Base-by-base conservation (phyloP, 1,139 yeast genomes). In the Nakaseomyces kungkrabaensis region DNA sequence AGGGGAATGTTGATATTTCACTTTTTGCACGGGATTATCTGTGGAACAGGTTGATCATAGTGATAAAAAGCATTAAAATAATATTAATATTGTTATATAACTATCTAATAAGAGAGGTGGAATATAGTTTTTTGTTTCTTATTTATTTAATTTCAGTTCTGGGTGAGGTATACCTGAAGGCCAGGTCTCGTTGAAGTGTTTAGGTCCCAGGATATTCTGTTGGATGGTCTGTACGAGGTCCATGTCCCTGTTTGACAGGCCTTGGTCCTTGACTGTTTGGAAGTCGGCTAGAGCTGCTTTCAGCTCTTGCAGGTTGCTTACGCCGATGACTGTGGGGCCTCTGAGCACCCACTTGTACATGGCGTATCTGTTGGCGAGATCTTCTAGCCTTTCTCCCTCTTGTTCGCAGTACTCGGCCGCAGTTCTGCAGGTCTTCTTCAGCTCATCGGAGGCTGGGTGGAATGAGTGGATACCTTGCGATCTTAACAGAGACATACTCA, bases 401-500 rank as follows among this genome's bases (percentile, higher is more conserved):
- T 74, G 65, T 79, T 70, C 43, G 37, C 61, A 56, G 45, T 59
- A 60, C 17, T 67, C 59, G 0, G 90, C 87, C 6, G 85, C 75
- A 11, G 72, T 66, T 24, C 71, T 66, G 5, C 85, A 84, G n/a
- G 71, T 71, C 1, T 69, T 66, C 54, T 77, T 81, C 56, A 90
- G 71, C n/a, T 65, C 76, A n/a, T 66, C 58, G 0, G 82, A 68
- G 1, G 88, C 95, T 0, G 97, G 97, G 62, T 90, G 97, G 74
- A 89, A 90, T 1, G 73, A 61, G 55, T 78, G 85, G 1, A 96
- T 85, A 27, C 73, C 70, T 27, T 74, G 80, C 0, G 84, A 76
- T 54, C 95, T 75, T 51, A 90, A 71, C 51, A 90, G 68, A 2
- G 96, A 86, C 97, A 90, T 90, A 52, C 92, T 81, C 55, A 90